Evolutionary conservation across 257 asterid species (phyloP).

Genomic region (Verbascum thapsus): DNA sequence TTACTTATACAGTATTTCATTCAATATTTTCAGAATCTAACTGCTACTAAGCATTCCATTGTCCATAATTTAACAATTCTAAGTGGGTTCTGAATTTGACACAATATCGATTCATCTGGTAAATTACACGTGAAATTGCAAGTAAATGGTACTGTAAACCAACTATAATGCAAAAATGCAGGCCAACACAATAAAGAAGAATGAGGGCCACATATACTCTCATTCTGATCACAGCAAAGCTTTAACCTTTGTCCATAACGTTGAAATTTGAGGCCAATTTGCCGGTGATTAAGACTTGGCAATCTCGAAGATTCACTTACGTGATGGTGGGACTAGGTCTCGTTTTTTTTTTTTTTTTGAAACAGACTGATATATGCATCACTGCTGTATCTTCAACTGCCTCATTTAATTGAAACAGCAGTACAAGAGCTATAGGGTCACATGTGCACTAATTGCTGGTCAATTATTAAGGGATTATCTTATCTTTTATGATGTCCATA

Average conservation of each 20-base stretch:
- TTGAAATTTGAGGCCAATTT: conserved; percentile 1
- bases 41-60: too few relatives aligned
- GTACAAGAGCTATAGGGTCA: conserved; percentile 30
- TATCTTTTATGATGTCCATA: conserved; percentile 14
- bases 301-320: not conserved
- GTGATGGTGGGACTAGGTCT: not conserved
- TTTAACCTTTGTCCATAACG: not conserved
- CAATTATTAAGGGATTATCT: conserved; percentile 23
- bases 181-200: not conserved
- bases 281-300: conserved; percentile 9
- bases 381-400: conserved; percentile 43
- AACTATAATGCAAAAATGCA: not conserved
- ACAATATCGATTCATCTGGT: too few relatives aligned
- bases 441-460: conserved; percentile 44
- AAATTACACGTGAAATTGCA: too few relatives aligned
- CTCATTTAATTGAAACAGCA: conserved; percentile 34
- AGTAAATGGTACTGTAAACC: not conserved
- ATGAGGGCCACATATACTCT: not conserved
- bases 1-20: too few relatives aligned
- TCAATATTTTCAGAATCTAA: too few relatives aligned
- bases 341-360: not conserved
- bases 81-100: too few relatives aligned
- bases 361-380: conserved; percentile 23
- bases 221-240: not conserved
- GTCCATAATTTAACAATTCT: too few relatives aligned